Percentiles rank a stretch among this genome's conserved stretches.
phyloP scores from a whole-genome alignment of 2,329 filamentous ascomycete genomes.

The Paracamarosporium sp. region DNA sequence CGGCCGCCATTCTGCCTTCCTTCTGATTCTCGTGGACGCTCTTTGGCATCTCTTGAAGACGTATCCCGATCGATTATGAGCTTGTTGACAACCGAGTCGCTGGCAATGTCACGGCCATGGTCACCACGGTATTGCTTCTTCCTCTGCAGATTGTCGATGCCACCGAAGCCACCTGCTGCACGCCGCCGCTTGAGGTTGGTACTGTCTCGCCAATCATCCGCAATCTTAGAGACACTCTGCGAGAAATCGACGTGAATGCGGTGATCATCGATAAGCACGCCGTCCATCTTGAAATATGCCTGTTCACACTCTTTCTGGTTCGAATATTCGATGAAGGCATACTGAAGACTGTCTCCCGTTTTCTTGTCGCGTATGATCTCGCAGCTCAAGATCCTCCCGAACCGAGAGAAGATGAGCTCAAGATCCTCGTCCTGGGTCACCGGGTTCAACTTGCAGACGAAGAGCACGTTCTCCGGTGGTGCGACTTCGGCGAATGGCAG shows the following conservation, averaged over 20 bases:
- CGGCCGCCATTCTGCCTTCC: constrained; percentile 6
- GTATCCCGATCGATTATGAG: constrained; percentile 36
- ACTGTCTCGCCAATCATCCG: constrained; percentile 85
- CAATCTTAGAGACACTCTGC: constrained; percentile 87
- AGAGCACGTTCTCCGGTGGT: constrained; percentile 94
- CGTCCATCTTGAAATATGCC: constrained; percentile 99
- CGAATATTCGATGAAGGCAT: constrained; percentile 96
- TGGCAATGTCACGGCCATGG: constrained; percentile 34
- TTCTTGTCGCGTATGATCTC: constrained; percentile 95
- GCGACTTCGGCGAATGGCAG: constrained; percentile 97
- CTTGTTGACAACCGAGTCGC: constrained; percentile 40
- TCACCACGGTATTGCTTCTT: constrained; percentile 75
- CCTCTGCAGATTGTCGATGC: constrained; percentile 86
- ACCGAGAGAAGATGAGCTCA: constrained; percentile 94
- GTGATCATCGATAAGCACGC: constrained; percentile 93
- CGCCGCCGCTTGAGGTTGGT: constrained; percentile 80
- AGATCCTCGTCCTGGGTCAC: constrained; percentile 95
- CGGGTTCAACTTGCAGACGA: constrained; percentile 98
- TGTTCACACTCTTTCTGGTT: constrained; percentile 92
- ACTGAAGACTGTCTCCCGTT: constrained; percentile 93
- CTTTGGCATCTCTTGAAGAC: constrained; percentile 16
- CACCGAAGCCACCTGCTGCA: constrained; percentile 76
- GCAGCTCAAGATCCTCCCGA: constrained; percentile 92
- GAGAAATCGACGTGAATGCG: constrained; percentile 99
- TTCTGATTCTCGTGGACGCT: constrained; percentile 12